phyloP scores from a whole-genome alignment of 345 rosid genomes.

The Brassica rapa region DNA sequence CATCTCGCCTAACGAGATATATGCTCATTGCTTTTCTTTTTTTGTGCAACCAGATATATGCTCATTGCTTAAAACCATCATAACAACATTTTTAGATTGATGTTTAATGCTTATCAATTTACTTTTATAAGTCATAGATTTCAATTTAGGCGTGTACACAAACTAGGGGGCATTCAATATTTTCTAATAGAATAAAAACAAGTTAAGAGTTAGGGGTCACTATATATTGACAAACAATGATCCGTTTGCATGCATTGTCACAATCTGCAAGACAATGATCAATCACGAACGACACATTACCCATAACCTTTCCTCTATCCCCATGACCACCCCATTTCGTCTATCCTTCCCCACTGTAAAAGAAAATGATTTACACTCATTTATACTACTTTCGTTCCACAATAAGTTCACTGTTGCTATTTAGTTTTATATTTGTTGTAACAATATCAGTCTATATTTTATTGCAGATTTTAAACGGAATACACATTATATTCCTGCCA shows the following conservation, averaged over 20 bases:
- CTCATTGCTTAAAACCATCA: not conserved
- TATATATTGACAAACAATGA: not conserved
- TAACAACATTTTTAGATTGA: not conserved
- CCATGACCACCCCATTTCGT: slow-evolving; percentile 29
- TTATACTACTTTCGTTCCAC: not conserved
- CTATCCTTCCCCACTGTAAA: slow-evolving; percentile 6
- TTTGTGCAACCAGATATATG: not conserved
- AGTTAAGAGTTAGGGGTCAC: not conserved
- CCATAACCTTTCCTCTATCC: slow-evolving; percentile 29
- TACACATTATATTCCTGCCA: not conserved
- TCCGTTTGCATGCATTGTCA: slow-evolving; percentile 31
- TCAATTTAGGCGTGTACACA: not conserved
- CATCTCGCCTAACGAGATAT: not conserved
- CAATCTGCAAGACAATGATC: slow-evolving; percentile 21
- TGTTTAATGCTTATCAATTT: not conserved
- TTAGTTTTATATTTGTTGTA: no score
- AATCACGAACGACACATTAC: slow-evolving; percentile 5
- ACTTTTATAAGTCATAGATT: not conserved
- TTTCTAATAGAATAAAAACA: not conserved
- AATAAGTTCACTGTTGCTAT: not conserved
- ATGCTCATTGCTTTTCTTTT: not conserved
- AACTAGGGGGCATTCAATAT: not conserved
- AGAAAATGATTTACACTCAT: not conserved
- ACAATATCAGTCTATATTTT: not conserved
- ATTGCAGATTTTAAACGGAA: not conserved